Conservation (phyloP, 129 eudicot genomes). For the Solidago caesia region DNA sequence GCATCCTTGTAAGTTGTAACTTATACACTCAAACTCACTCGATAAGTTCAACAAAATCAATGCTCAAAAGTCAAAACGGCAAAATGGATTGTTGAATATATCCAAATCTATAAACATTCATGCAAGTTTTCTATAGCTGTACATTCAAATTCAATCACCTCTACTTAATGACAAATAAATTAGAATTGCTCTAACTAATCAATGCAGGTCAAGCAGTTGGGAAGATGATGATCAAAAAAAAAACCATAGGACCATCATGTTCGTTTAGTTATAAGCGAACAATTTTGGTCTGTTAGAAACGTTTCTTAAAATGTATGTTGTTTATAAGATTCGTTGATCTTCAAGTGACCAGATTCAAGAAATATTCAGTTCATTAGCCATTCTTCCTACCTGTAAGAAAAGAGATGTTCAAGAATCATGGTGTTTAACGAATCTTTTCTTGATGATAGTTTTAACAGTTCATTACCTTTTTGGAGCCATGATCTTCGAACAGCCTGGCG, state of each 20-base stretch:
- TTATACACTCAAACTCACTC: no score
- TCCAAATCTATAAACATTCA: not conserved
- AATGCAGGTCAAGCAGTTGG: conserved; percentile 5
- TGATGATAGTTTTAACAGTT: not conserved
- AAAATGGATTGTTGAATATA: no score
- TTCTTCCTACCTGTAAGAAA: conserved; percentile 23
- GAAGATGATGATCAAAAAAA: conserved; percentile 12
- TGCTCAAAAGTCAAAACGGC: no score
- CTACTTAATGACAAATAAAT: not conserved
- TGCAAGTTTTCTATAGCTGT: conserved; percentile 17
- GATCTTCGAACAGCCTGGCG: conserved; percentile 92
- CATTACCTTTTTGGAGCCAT: conserved; percentile 78
- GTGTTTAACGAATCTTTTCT: conserved; percentile 9
- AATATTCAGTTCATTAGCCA: conserved; percentile 21
- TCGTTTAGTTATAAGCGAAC: conserved; percentile 6
- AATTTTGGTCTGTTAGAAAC: conserved; percentile 12
- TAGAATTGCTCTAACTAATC: conserved; percentile 20
- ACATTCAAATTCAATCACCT: conserved; percentile 28
- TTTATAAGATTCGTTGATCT: not conserved
- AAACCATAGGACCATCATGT: conserved; percentile 12
- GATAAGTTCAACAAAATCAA: no score
- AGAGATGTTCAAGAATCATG: not conserved
- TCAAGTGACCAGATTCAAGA: conserved; percentile 13
- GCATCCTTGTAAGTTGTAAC: no score
- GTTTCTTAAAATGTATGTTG: not conserved